Evolutionary conservation across 2,329 filamentous ascomycete genomes (phyloP).

Genomic region (Diaporthe amygdali): DNA sequence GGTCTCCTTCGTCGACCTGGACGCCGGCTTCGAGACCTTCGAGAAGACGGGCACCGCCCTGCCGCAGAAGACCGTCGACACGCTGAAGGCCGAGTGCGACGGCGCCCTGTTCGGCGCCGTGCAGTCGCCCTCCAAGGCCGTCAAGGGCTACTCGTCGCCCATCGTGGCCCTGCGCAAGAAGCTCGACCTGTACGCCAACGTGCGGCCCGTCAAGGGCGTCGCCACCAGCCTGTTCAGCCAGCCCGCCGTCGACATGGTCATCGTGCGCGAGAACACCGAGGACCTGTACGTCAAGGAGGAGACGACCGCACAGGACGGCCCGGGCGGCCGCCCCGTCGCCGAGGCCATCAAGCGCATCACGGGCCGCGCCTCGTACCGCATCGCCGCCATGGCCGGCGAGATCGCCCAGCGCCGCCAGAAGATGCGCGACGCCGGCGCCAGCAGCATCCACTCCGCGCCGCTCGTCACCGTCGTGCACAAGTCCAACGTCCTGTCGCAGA

Average conservation of each 20-base stretch:
- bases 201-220: conserved; percentile 91
- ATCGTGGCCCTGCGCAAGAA: conserved; percentile 96
- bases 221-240: conserved; percentile 66
- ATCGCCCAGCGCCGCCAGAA: conserved; percentile 88
- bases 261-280: conserved; percentile 98
- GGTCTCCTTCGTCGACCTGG: conserved; percentile 92
- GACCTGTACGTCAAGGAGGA: conserved; percentile 99
- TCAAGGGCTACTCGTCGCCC: conserved; percentile 94
- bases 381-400: conserved; percentile 91
- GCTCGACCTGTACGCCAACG: conserved; percentile 95
- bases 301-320: conserved; percentile 75
- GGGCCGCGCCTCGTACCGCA: conserved; percentile 81
- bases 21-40: conserved; percentile 93
- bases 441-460: conserved; percentile 69
- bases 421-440: conserved; percentile 67
- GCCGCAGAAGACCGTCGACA: conserved; percentile 87
- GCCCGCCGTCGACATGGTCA: conserved; percentile 80
- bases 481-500: conserved; percentile 95
- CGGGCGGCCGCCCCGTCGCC: conserved; percentile 78
- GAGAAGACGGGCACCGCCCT: conserved; percentile 87
- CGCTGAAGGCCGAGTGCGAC: conserved; percentile 90
- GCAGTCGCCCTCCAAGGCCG: conserved; percentile 85
- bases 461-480: conserved; percentile 98
- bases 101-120: conserved; percentile 97
- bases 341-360: conserved; percentile 98